Conservation (phyloP, 1,139 yeast species). For the Pichia sp. region DNA sequence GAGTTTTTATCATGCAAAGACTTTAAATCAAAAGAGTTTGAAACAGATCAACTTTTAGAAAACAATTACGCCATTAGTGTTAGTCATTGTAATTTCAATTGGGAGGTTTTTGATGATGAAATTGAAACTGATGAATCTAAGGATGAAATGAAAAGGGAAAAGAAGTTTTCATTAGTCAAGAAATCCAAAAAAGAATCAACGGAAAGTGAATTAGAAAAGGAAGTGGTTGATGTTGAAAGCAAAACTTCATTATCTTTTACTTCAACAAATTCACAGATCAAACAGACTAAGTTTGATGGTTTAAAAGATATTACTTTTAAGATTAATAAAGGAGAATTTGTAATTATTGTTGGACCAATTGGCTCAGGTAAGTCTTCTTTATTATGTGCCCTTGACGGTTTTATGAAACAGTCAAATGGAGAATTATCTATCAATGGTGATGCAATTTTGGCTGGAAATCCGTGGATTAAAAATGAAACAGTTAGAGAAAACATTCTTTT, state of each 20-base stretch:
- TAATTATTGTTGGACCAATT: slow-evolving; percentile 58
- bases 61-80: slow-evolving; percentile 31
- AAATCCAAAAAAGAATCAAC: not conserved
- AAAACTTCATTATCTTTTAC: slow-evolving; percentile 27
- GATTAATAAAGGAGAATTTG: slow-evolving; percentile 51
- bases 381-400: slow-evolving; percentile 54
- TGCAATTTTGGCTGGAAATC: slow-evolving; percentile 42
- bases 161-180: too few relatives aligned
- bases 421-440: slow-evolving; percentile 40
- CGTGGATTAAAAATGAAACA: slow-evolving; percentile 85
- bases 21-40: slow-evolving; percentile 9
- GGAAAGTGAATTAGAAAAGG: slow-evolving; percentile 24
- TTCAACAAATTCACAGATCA: not conserved
- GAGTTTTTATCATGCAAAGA: slow-evolving; percentile 30
- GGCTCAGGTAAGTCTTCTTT: slow-evolving; percentile 69
- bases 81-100: slow-evolving; percentile 36
- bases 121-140: slow-evolving; percentile 10
- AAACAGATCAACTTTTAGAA: slow-evolving; percentile 11
- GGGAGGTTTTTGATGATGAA: slow-evolving; percentile 37
- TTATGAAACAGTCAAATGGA: slow-evolving; percentile 50
- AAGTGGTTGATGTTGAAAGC: not conserved
- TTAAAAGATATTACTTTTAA: slow-evolving; percentile 35
- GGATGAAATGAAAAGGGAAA: slow-evolving; percentile 3
- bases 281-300: slow-evolving; percentile 33
- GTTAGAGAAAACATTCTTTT: slow-evolving; percentile 69